Percentiles rank a stretch among this genome's conserved stretches.
These are phyloP conservation scores for Flaveria linearis DNA, from an alignment of 129 eudicot genomes.

Conservation along the genomic window DNA sequence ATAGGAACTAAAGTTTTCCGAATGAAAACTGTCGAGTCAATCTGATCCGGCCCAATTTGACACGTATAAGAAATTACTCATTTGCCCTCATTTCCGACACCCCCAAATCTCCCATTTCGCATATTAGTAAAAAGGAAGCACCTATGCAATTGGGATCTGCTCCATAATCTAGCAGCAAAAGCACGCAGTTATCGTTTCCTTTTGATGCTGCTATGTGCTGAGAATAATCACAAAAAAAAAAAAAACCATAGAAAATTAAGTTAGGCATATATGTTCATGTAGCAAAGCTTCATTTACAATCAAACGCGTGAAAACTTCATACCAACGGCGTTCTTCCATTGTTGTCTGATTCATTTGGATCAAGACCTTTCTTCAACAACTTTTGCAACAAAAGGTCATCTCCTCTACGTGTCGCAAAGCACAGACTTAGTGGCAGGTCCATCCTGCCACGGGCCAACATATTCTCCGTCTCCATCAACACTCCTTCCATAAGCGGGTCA, in stretches of 20 bases:
- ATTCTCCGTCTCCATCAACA: slow-evolving; percentile 59
- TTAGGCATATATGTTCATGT: neutral
- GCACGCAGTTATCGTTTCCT: slow-evolving; percentile 87
- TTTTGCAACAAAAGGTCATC: slow-evolving; percentile 71
- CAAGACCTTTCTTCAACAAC: slow-evolving; percentile 77
- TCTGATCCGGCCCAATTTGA: neutral
- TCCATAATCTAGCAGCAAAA: slow-evolving; percentile 77
- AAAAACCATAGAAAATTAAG: neutral
- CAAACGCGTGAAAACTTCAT: slow-evolving; percentile 14
- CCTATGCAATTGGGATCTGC: slow-evolving; percentile 86
- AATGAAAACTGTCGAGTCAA: neutral
- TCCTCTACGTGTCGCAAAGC: slow-evolving; percentile 85
- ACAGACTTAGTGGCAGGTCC: slow-evolving; percentile 85
- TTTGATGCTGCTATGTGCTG: slow-evolving; percentile 98
- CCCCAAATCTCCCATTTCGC: too few species aligned
- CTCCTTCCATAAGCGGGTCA: slow-evolving; percentile 58
- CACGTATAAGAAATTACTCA: too few species aligned
- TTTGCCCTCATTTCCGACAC: too few species aligned
- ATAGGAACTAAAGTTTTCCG: neutral
- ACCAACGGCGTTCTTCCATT: slow-evolving; percentile 87
- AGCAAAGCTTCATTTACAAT: neutral
- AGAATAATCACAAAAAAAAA: slow-evolving; percentile 22
- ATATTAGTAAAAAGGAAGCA: slow-evolving; percentile 12
- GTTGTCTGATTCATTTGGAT: slow-evolving; percentile 86
- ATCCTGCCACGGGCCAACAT: slow-evolving; percentile 80